These are phyloP conservation scores for Diversispora epigaea DNA, from an alignment of 192 early-diverging fungal species.

Conservation along the genomic window DNA sequence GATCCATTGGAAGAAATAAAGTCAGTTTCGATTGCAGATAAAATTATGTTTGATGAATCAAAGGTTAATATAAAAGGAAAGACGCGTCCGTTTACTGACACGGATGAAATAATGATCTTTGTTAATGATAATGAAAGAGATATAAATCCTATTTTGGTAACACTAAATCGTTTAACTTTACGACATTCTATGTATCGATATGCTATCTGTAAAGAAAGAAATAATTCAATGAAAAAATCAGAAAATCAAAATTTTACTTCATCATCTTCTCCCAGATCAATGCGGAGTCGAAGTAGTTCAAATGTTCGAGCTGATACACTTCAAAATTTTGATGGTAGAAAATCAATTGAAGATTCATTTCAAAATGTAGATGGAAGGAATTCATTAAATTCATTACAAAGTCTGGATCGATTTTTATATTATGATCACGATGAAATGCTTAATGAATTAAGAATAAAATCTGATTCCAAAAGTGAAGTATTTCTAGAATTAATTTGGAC, in stretches of 20 bases:
- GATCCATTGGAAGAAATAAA: slow-evolving; percentile 50
- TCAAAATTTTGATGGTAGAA: neutral
- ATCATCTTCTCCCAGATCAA: neutral
- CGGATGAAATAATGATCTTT: slow-evolving; percentile 26
- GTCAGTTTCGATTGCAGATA: slow-evolving; percentile 36
- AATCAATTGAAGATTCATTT: neutral
- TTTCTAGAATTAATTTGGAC: slow-evolving; percentile 27
- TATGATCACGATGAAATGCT: slow-evolving; percentile 24
- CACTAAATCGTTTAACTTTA: slow-evolving; percentile 13
- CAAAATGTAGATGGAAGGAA: neutral
- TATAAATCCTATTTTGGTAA: slow-evolving; percentile 9
- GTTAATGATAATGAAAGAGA: slow-evolving; percentile 22
- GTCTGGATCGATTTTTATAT: slow-evolving; percentile 3
- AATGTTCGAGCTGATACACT: slow-evolving; percentile 7
- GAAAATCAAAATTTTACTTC: neutral
- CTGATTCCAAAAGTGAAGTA: slow-evolving; percentile 5
- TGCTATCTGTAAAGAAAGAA: slow-evolving; percentile 9
- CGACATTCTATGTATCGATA: slow-evolving; percentile 20
- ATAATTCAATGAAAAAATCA: slow-evolving; percentile 4
- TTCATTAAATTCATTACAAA: neutral
- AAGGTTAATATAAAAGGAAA: neutral
- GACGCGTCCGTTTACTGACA: slow-evolving; percentile 5
- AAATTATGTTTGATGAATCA: neutral
- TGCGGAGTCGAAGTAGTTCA: slow-evolving; percentile 5
- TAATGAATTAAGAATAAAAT: slow-evolving; percentile 34